These are phyloP conservation scores for Harrya chromipes DNA, from an alignment of 768 basidiomycete genomes.

Conservation along the genomic window DNA sequence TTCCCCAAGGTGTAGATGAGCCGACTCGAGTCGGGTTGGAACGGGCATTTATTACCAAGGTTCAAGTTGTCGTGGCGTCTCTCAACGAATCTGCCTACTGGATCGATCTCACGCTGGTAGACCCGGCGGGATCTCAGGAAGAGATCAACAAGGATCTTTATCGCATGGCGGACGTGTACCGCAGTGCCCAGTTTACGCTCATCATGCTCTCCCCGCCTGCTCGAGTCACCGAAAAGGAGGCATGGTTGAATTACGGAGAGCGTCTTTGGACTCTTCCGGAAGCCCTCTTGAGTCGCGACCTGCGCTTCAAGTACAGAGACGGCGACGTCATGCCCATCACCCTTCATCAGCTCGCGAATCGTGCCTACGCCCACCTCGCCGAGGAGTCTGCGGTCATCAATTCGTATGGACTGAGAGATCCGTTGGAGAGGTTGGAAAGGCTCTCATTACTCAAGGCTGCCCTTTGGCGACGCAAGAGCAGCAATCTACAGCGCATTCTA, in stretches of 20 bases:
- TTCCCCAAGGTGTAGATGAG: neutral
- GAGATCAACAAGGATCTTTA: constrained; percentile 19
- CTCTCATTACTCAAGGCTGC: constrained; percentile 20
- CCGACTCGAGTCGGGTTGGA: neutral
- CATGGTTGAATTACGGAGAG: constrained; percentile 19
- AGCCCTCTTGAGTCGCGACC: constrained; percentile 19
- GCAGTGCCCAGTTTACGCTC: constrained; percentile 21
- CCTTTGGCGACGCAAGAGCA: constrained; percentile 21
- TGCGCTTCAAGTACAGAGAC: constrained; percentile 14
- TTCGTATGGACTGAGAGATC: constrained; percentile 17
- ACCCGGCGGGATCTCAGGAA: neutral
- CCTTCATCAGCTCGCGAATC: constrained; percentile 23
- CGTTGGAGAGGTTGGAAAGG: constrained; percentile 23
- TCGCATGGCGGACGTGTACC: constrained; percentile 24
- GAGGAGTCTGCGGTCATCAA: constrained; percentile 24
- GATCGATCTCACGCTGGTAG: constrained; percentile 15
- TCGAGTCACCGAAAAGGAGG: neutral
- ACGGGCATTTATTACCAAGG: constrained; percentile 1
- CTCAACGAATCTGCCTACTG: constrained; percentile 19
- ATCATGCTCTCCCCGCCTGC: constrained; percentile 13
- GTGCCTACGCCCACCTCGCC: constrained; percentile 13
- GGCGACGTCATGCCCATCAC: constrained; percentile 14
- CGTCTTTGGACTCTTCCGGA: constrained; percentile 27
- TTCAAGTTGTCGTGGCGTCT: constrained; percentile 3
- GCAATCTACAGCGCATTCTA: neutral